Percentiles rank a stretch among this genome's conserved stretches.
phyloP scores from a whole-genome alignment of 2,329 filamentous ascomycete species.

The Penicillium sp. region DNA sequence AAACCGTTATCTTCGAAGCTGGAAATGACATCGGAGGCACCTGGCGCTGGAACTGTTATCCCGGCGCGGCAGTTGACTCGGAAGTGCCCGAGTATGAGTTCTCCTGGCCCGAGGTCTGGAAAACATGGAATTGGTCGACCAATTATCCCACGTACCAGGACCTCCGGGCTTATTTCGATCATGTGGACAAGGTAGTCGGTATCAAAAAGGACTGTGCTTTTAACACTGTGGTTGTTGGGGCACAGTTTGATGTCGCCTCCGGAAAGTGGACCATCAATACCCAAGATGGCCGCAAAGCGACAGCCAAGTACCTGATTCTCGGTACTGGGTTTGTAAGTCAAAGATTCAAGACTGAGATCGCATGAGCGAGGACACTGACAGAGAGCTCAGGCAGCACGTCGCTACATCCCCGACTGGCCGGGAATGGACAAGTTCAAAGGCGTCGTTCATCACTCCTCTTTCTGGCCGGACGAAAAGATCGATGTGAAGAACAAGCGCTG shows the following conservation, averaged over 20 bases:
- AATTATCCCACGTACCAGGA: slow-evolving; percentile 34
- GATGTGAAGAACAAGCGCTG: slow-evolving; percentile 49
- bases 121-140: slow-evolving; percentile 44
- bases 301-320: slow-evolving; percentile 45
- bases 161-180: slow-evolving; percentile 46
- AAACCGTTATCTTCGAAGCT: slow-evolving; percentile 34
- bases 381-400: slow-evolving; percentile 32
- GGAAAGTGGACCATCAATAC: slow-evolving; percentile 46
- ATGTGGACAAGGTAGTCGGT: slow-evolving; percentile 44
- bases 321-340: slow-evolving; percentile 42
- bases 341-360: not conserved
- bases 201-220: slow-evolving; percentile 47
- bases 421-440: slow-evolving; percentile 48
- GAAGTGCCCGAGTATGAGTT: slow-evolving; percentile 54
- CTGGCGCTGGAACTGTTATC: slow-evolving; percentile 44
- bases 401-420: slow-evolving; percentile 40
- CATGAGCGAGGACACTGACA: not conserved
- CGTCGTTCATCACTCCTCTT: slow-evolving; percentile 52
- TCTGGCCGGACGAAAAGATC: slow-evolving; percentile 49
- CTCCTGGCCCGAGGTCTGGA: slow-evolving; percentile 47
- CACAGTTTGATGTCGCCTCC: slow-evolving; percentile 36
- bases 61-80: slow-evolving; percentile 53
- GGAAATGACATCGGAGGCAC: not conserved
- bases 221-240: slow-evolving; percentile 41
- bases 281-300: slow-evolving; percentile 38